Base-by-base conservation (phyloP, 2,329 filamentous ascomycete species). In the Salinomyces thailandicus region DNA sequence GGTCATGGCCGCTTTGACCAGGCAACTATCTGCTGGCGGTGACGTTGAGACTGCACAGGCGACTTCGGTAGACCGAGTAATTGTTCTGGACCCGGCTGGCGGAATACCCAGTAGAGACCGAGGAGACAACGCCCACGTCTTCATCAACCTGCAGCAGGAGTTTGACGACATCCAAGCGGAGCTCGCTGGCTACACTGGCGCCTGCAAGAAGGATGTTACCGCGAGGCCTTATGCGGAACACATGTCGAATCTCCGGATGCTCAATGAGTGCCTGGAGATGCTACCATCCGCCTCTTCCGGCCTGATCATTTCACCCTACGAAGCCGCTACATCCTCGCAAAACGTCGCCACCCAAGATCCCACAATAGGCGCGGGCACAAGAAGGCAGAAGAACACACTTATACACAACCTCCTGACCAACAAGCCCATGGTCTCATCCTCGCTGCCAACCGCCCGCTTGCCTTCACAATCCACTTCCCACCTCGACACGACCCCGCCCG, bases 401-500 rank as follows among this genome's bases (percentile, higher is more conserved):
- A 91, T 98, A 31, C 86, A 98, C 61, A 96, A 95, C 51, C 75
- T 98, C 1, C 72, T 98, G 7, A 98, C 91, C 2, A 91, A 98
- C 62, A 93, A 94, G 53, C 89, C 91, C 0, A 74, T 87, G 11
- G 81, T 86, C 46, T 96, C 91, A 1, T 91, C 91, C 1, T 98
- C 91, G 0, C 68, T 98, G 0, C 91, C 91, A 0, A 70, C 78
- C 5, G 74, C 78, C 27, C 72, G 83, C 33, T 71, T 85, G 19
- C 53, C 57, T 2, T 18, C 13, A 5, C 11, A 15, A 2, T 53
- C 61, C 1, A 49, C 57, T 22, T 49, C 2, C 51, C 19, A 28
- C 13, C 14, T 20, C 19, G 20, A 13, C 12, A 17, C 31, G 11
- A 27, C 41, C 13, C 9, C 44, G 46, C n/a, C 53, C 9, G 35